Conservation (phyloP, 495 filamentous ascomycete species). For the Penicillium dipodomyicola region DNA sequence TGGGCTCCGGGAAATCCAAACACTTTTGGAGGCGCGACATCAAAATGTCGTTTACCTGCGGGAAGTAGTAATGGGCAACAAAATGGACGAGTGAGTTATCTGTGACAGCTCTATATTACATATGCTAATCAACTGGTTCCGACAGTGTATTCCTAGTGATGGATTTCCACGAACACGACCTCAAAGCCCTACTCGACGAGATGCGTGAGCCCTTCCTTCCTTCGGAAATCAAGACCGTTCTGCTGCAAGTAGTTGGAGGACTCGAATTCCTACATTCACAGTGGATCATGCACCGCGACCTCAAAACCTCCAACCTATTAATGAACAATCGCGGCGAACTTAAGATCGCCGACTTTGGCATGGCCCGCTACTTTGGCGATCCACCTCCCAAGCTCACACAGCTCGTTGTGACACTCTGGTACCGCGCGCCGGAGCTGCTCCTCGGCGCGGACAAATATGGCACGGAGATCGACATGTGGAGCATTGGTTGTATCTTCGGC, state of each 20-base stretch:
- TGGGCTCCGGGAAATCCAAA: slow-evolving; percentile 84
- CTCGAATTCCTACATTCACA: slow-evolving; percentile 82
- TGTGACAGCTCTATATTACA: background rate
- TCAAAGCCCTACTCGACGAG: slow-evolving; percentile 88
- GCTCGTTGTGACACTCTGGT: slow-evolving; percentile 97
- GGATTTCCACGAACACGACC: slow-evolving; percentile 97
- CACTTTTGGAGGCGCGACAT: slow-evolving; percentile 63
- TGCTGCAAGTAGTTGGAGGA: slow-evolving; percentile 78
- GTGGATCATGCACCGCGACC: slow-evolving; percentile 95
- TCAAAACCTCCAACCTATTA: slow-evolving; percentile 94
- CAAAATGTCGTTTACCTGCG: slow-evolving; percentile 72
- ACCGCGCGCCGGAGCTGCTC: slow-evolving; percentile 86
- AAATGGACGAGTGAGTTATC: slow-evolving; percentile 66
- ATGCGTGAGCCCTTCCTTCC: slow-evolving; percentile 93
- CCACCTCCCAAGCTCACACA: slow-evolving; percentile 82
- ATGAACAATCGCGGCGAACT: slow-evolving; percentile 94
- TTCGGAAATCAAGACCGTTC: slow-evolving; percentile 88
- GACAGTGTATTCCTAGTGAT: slow-evolving; percentile 89
- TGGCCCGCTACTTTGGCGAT: slow-evolving; percentile 87
- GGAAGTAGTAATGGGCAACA: slow-evolving; percentile 84
- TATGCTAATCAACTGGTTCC: slow-evolving; percentile 17
- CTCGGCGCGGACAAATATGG: slow-evolving; percentile 79
- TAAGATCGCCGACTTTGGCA: slow-evolving; percentile 97
- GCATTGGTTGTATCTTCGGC: slow-evolving; percentile 92
- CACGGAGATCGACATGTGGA: slow-evolving; percentile 87